These are phyloP conservation scores for Suillus sp. DNA, from an alignment of 768 basidiomycete species.

Conservation along the genomic window DNA sequence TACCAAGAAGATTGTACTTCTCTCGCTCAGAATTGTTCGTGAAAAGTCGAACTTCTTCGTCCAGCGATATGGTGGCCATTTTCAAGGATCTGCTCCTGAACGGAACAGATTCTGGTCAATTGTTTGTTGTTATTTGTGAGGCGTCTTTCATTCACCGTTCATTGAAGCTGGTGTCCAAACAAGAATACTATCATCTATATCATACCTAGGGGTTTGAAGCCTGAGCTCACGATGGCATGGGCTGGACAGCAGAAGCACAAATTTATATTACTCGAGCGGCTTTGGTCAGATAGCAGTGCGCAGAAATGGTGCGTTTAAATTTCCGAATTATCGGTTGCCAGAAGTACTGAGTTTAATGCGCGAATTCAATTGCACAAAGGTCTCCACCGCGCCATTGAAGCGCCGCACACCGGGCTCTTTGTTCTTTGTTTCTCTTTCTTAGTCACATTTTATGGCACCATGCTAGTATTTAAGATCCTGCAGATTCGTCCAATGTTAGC, in stretches of 20 bases:
- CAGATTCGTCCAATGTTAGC: neutral
- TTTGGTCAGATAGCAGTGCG: neutral
- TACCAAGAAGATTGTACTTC: conserved; percentile 83
- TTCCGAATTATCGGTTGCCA: neutral
- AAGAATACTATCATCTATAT: neutral
- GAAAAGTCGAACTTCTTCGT: conserved; percentile 92
- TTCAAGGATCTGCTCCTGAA: neutral
- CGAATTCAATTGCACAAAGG: conserved; percentile 1
- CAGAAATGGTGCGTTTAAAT: neutral
- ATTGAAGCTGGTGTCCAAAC: neutral
- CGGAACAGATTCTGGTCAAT: neutral
- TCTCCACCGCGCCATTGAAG: neutral
- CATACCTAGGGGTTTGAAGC: neutral
- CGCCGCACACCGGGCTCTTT: neutral
- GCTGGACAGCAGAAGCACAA: neutral
- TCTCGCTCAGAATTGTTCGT: conserved; percentile 88
- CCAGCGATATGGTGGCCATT: conserved; percentile 60
- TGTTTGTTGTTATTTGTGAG: neutral
- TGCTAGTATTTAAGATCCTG: neutral
- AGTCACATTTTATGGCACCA: neutral
- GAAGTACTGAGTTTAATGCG: neutral
- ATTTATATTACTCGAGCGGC: neutral
- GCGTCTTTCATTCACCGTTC: neutral
- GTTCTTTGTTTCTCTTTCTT: neutral
- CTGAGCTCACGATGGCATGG: neutral